Evolutionary conservation across 169 alveolate genomes (phyloP), one percentile per base, ranked within the genome.

Genomic region (Plasmodium coatneyi): DNA sequence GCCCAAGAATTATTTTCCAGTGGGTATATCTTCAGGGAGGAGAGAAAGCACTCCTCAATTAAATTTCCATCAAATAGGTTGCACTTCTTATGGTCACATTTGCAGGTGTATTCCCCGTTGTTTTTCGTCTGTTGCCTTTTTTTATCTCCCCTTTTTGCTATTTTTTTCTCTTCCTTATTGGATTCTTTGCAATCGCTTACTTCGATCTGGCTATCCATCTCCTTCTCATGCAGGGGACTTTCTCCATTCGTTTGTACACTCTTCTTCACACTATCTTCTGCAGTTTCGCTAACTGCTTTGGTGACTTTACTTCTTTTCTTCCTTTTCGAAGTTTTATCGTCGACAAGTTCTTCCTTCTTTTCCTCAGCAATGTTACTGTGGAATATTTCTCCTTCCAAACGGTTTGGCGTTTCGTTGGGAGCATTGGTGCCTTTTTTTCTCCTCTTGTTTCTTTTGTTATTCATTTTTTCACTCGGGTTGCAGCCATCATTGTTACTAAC

Each of bases 41-140:
- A 70, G 28, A 91, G 71, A 32, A 91, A 91, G 34, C 95, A 91
- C 39, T 91, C 95, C 76, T 91, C 95, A 80, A 91, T 91, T 82
- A 91, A 52, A 70, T 71, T 46, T 25, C 83, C 49, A 78, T 78
- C 84, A 72, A 89, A 79, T 14, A 39, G 22, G 36, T 89, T 36
- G 16, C 32, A 56, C 49, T 79, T 79, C 25, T 79, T 79, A 30
- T 60, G 39, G 52, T 89, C 66, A 84, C 92, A 84, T 22, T 46
- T 89, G 52, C 83, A 89, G 19, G 6, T 79, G 66, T 39, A 52
- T 19, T 89, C 54, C 5, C 5, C 41, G 49, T 41, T 56, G 16
- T 16, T 34, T 14, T 74, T 74, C 79, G 32, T 76, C 25, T 86
- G 54, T 43, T 70, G 39, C 46, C 66, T 86, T 86, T 74, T 86